Base-by-base conservation (phyloP, 208 protist species). In the Wallacemonas sp. region DNA sequence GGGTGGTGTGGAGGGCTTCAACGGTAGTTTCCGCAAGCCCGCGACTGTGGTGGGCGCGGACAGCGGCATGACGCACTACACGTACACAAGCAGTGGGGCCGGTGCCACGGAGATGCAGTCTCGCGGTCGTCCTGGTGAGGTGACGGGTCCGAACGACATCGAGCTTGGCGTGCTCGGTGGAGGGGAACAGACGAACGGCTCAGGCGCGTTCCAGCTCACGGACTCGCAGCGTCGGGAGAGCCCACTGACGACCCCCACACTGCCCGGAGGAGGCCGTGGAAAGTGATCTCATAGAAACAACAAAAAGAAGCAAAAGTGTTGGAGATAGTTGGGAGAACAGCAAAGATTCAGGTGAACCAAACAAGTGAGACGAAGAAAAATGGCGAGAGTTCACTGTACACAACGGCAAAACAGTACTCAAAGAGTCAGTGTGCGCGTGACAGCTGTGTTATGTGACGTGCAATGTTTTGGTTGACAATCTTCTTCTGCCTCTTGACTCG, bases 141-240 rank as follows among this genome's bases (percentile, higher is more conserved):
- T 23, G 5, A n/a, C n/a, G 12, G 27, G 26, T 33, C 17, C 38
- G 32, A 44, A 29, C 19, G 56, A 46, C 21, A 29, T 61, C 16
- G 38, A 46, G 57, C 34, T 63, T 0, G 57, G 41, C 11, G 41
- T 36, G 14, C 14, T 57, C 3, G n/a, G n/a, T n/a, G 4, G 16
- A 17, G 21, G 9, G 32, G 16, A 17, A 5, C 27, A 56, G 48
- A 49, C 0, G 27, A 56, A 27, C 27, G n/a, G 48, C 48, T 14
- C 14, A 16, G 24, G 12, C 26, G 48, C 26, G 24, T 58, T 58
- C 26, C 2, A 39, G 17, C 1, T 33, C 29, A 58, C 8, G 4
- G 52, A 58, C 32, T 58, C 52, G n/a, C 52, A 43, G 52, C 52
- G 52, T 11, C 26, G 47, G 3, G 47, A 55, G 11, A 21, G n/a